These are phyloP conservation scores for Boletus tylopilopsis DNA, from an alignment of 768 basidiomycete genomes.

Conservation along the genomic window DNA sequence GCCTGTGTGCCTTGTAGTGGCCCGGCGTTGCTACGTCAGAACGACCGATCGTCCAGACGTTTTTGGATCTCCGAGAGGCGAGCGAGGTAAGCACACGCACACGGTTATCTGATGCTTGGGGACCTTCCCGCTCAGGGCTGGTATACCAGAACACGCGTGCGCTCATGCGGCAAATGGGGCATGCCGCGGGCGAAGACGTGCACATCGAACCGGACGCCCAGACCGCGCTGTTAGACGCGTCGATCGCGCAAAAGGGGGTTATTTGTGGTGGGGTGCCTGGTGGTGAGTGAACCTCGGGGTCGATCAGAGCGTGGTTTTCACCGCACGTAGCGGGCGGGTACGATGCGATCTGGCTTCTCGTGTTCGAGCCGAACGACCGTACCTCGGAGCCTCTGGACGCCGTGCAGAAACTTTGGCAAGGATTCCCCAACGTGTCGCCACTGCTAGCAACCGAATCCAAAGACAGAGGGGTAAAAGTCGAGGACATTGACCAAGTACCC, in stretches of 20 bases:
- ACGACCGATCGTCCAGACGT: conserved; percentile 46
- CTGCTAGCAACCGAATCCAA: conserved; percentile 67
- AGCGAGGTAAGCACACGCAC: conserved; percentile 46
- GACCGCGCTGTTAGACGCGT: conserved; percentile 76
- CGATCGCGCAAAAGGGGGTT: conserved; percentile 74
- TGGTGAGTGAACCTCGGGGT: conserved; percentile 47
- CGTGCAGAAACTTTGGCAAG: conserved; percentile 67
- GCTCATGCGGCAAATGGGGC: conserved; percentile 85
- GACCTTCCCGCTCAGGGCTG: background rate
- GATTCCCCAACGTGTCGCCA: conserved; percentile 63
- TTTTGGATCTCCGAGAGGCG: conserved; percentile 53
- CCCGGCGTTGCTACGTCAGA: background rate
- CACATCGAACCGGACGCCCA: conserved; percentile 92
- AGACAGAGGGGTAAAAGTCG: conserved; percentile 61
- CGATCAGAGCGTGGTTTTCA: background rate
- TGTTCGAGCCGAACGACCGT: conserved; percentile 55
- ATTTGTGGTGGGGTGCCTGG: conserved; percentile 96
- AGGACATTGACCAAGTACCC: conserved; percentile 50
- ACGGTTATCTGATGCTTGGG: background rate
- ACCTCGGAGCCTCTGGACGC: conserved; percentile 52
- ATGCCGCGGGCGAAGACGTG: conserved; percentile 52
- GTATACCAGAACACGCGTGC: conserved; percentile 60
- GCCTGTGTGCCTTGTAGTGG: conserved; percentile 47
- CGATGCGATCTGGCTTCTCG: conserved; percentile 93
- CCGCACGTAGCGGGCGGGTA: conserved; percentile 80